These are phyloP conservation scores for Wickerhamomyces hampshirensis DNA, from an alignment of 805 yeast genomes.

Conservation along the genomic window DNA sequence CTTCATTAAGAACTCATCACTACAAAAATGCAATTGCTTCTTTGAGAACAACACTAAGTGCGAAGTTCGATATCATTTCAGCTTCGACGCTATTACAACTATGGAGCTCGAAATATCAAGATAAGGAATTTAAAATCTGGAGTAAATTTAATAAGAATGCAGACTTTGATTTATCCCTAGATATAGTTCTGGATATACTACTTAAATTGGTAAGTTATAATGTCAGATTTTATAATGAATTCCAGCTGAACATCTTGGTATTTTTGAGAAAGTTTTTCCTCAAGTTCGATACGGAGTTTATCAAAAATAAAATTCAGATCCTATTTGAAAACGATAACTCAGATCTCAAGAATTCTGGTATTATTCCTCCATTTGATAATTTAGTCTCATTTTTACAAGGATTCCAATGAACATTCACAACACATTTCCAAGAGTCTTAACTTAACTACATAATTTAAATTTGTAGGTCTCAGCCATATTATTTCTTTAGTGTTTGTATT, in stretches of 20 bases:
- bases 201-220: slow-evolving; percentile 56
- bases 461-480: too few species aligned
- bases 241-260: slow-evolving; percentile 37
- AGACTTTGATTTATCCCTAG: slow-evolving; percentile 25
- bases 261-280: slow-evolving; percentile 39
- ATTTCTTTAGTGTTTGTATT: too few species aligned
- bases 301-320: slow-evolving; percentile 26
- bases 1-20: slow-evolving; percentile 43
- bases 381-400: slow-evolving; percentile 5
- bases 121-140: slow-evolving; percentile 13
- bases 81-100: slow-evolving; percentile 45
- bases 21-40: slow-evolving; percentile 48
- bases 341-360: slow-evolving; percentile 20
- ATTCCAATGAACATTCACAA: background rate
- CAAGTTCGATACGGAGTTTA: slow-evolving; percentile 29
- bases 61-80: slow-evolving; percentile 60
- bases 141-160: slow-evolving; percentile 12
- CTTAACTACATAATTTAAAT: too few species aligned
- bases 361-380: slow-evolving; percentile 25
- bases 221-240: slow-evolving; percentile 59
- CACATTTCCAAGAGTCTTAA: too few species aligned
- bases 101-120: slow-evolving; percentile 19
- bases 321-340: slow-evolving; percentile 24
- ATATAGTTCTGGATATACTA: slow-evolving; percentile 37
- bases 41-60: slow-evolving; percentile 46